phyloP scores from a whole-genome alignment of 768 basidiomycete genomes.

The Grammothele lineata region DNA sequence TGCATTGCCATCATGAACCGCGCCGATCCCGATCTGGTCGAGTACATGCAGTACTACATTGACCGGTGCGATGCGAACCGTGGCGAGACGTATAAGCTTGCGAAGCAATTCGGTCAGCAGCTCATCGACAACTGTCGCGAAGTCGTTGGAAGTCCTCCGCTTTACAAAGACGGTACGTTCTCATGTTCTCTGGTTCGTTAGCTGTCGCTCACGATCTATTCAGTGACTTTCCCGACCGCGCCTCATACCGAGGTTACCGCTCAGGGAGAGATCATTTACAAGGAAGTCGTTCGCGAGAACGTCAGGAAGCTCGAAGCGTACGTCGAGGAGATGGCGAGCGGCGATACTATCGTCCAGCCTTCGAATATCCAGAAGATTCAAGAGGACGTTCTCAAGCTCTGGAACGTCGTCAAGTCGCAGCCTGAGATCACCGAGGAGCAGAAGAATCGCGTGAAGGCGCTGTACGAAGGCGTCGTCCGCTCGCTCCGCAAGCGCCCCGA shows the following conservation, averaged over 20 bases:
- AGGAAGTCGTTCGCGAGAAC: constrained; percentile 92
- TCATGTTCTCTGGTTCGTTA: neutral
- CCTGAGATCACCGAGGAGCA: constrained; percentile 97
- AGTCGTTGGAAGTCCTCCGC: constrained; percentile 75
- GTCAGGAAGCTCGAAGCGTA: constrained; percentile 98
- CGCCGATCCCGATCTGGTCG: constrained; percentile 86
- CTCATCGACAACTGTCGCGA: constrained; percentile 91
- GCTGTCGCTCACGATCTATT: neutral
- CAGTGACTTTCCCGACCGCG: constrained; percentile 97
- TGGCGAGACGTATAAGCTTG: constrained; percentile 92
- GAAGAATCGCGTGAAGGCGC: constrained; percentile 89
- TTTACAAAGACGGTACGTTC: constrained; percentile 92
- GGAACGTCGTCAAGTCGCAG: constrained; percentile 95
- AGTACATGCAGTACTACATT: constrained; percentile 96
- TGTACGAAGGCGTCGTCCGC: constrained; percentile 95
- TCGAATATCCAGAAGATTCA: constrained; percentile 98
- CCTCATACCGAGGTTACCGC: constrained; percentile 91
- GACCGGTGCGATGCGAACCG: constrained; percentile 73
- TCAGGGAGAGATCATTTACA: constrained; percentile 92
- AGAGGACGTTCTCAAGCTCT: constrained; percentile 92
- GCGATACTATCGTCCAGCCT: constrained; percentile 75
- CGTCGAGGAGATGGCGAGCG: constrained; percentile 97
- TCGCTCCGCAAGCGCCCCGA: constrained; percentile 82
- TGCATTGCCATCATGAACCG: constrained; percentile 98
- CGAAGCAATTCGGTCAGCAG: constrained; percentile 95